These are phyloP conservation scores for Microascus cirrosus DNA, from an alignment of 2,329 filamentous ascomycete genomes.

Conservation along the genomic window DNA sequence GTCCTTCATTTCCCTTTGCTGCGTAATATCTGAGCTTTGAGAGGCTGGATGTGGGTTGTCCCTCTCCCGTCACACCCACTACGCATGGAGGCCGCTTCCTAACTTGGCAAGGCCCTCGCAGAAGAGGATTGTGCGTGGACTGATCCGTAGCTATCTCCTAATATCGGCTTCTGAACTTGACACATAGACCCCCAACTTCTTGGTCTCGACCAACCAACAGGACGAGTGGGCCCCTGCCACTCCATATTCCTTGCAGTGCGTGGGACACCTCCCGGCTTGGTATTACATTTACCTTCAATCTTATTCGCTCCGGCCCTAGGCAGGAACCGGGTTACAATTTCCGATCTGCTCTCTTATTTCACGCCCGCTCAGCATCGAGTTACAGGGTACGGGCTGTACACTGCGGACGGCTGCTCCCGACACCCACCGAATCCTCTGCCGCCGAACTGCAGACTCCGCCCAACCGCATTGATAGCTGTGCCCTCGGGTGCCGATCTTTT, in stretches of 20 bases:
- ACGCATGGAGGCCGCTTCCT: neutral
- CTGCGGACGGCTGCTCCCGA: neutral
- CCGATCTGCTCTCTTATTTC: neutral
- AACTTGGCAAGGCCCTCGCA: neutral
- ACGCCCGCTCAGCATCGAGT: neutral
- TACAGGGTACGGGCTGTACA: neutral
- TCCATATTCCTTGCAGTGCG: neutral
- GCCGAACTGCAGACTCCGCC: neutral
- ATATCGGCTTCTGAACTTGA: neutral
- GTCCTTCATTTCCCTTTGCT: neutral
- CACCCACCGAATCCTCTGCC: neutral
- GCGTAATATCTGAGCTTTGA: constrained; percentile 22
- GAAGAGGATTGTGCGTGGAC: neutral
- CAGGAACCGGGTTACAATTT: neutral
- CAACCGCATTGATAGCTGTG: neutral
- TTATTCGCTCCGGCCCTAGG: neutral
- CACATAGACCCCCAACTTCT: neutral
- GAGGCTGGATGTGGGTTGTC: constrained; percentile 11
- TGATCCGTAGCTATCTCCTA: neutral
- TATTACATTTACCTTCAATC: neutral
- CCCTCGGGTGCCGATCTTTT: neutral
- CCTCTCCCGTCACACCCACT: neutral
- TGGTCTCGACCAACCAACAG: neutral
- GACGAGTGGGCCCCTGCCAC: neutral
- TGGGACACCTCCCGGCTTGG: neutral